phyloP scores from a whole-genome alignment of 2,329 filamentous ascomycete genomes.

The Colletotrichum tofieldiae region DNA sequence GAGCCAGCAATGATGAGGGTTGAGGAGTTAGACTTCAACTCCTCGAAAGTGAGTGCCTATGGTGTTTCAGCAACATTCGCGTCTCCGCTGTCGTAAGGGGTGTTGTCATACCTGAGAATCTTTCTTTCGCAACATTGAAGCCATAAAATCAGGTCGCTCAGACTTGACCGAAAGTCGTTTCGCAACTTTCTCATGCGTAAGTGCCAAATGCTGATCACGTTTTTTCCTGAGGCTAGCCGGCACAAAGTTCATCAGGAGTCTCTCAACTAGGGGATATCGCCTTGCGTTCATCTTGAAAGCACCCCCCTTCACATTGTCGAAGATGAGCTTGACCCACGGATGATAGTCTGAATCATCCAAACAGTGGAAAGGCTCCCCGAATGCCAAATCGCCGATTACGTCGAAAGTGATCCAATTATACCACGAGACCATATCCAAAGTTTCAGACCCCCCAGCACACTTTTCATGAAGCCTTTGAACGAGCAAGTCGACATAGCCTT shows the following conservation, averaged over 20 bases:
- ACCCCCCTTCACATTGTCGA: slow-evolving; percentile 32
- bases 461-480: slow-evolving; percentile 44
- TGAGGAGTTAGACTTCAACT: slow-evolving; percentile 35
- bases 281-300: neutral
- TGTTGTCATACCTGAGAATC: slow-evolving; percentile 16
- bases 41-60: slow-evolving; percentile 30
- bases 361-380: slow-evolving; percentile 45
- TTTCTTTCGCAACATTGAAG: slow-evolving; percentile 29
- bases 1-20: slow-evolving; percentile 30
- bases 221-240: neutral
- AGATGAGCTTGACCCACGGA: slow-evolving; percentile 38
- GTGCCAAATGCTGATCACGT: slow-evolving; percentile 4
- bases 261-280: neutral
- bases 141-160: slow-evolving; percentile 31
- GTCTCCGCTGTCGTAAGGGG: accelerated
- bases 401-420: slow-evolving; percentile 42
- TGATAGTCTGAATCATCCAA: slow-evolving; percentile 39
- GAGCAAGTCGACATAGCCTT: slow-evolving; percentile 48
- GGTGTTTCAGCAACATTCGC: neutral
- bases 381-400: slow-evolving; percentile 44
- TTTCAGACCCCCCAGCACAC: neutral
- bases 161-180: slow-evolving; percentile 15
- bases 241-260: neutral
- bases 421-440: slow-evolving; percentile 43
- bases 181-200: slow-evolving; percentile 8